Evolutionary conservation across 2,329 filamentous ascomycete genomes (phyloP).

Genomic region (Myrmaecium sp.): DNA sequence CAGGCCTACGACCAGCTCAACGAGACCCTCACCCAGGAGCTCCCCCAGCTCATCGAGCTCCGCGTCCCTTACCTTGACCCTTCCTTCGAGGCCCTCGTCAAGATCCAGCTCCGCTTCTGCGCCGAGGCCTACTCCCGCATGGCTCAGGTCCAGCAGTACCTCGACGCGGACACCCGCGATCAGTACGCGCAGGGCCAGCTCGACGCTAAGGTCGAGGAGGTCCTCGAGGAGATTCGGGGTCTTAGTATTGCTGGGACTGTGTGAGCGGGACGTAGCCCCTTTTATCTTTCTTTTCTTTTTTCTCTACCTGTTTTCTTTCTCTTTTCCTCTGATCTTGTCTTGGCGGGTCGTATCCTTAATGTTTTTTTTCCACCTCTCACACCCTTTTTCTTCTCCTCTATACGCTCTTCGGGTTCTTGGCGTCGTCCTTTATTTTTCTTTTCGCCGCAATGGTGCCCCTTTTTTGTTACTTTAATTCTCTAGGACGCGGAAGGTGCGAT

Average conservation of each 20-base stretch:
- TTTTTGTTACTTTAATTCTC: no score
- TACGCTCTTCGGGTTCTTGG: no score
- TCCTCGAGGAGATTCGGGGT: conserved; percentile 91
- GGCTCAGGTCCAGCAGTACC: conserved; percentile 97
- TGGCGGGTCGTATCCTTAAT: no score
- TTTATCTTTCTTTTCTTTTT: no score
- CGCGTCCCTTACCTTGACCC: conserved; percentile 95
- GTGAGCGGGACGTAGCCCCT: no score
- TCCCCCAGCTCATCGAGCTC: conserved; percentile 91
- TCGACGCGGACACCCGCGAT: conserved; percentile 88
- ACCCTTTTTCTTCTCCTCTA: no score
- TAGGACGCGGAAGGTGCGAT: no score
- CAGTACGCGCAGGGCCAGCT: conserved; percentile 89
- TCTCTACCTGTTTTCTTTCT: no score
- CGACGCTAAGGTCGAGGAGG: conserved; percentile 83
- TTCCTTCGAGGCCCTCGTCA: conserved; percentile 92
- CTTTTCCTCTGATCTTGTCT: no score
- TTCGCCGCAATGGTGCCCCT: no score
- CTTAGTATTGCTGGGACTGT: conserved; percentile 76
- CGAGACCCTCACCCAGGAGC: conserved; percentile 80
- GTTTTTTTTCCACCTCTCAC: no score
- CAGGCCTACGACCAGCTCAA: conserved; percentile 92
- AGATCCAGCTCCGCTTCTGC: conserved; percentile 95
- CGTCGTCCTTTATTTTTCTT: no score
- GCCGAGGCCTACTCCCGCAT: conserved; percentile 94